phyloP scores from a whole-genome alignment of 2,329 filamentous ascomycete genomes.

The Aureobasidium pullulans region DNA sequence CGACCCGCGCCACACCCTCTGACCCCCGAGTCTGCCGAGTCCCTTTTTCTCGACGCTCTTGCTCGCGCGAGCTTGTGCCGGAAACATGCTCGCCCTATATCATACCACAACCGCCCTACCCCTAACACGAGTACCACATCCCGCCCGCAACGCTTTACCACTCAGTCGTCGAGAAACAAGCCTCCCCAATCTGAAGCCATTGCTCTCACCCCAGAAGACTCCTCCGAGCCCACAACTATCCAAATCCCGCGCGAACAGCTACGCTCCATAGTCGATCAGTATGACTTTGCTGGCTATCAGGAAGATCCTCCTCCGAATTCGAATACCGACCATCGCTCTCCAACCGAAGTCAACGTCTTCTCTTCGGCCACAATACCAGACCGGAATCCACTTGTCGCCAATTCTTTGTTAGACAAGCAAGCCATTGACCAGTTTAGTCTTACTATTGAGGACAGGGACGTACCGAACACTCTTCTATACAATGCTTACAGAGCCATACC shows the following conservation, averaged over 20 bases:
- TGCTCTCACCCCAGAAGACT: not conserved
- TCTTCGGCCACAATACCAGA: not conserved
- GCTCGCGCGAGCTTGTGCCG: slow-evolving; percentile 12
- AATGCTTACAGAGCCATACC: slow-evolving; percentile 46
- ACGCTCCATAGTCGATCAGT: slow-evolving; percentile 40
- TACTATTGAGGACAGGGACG: not conserved
- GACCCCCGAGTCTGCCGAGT: slow-evolving; percentile 10
- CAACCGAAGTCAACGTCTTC: not conserved
- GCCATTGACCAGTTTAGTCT: not conserved
- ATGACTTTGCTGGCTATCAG: slow-evolving; percentile 1
- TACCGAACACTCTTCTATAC: slow-evolving; percentile 36
- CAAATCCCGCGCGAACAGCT: slow-evolving; percentile 36
- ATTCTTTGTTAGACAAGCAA: not conserved
- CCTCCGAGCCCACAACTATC: not conserved
- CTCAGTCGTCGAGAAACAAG: not conserved
- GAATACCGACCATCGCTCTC: not conserved
- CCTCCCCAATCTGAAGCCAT: not conserved
- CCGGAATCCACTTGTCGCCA: not conserved
- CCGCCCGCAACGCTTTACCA: not conserved
- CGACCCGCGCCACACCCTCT: not conserved
- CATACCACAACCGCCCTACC: slow-evolving; percentile 2
- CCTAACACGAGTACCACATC: not conserved
- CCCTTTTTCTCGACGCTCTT: slow-evolving; percentile 13
- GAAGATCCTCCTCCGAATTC: not conserved
- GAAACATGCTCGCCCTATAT: slow-evolving; percentile 15